These are phyloP conservation scores for Suillus clintonianus DNA, from an alignment of 768 basidiomycete species.

Conservation along the genomic window DNA sequence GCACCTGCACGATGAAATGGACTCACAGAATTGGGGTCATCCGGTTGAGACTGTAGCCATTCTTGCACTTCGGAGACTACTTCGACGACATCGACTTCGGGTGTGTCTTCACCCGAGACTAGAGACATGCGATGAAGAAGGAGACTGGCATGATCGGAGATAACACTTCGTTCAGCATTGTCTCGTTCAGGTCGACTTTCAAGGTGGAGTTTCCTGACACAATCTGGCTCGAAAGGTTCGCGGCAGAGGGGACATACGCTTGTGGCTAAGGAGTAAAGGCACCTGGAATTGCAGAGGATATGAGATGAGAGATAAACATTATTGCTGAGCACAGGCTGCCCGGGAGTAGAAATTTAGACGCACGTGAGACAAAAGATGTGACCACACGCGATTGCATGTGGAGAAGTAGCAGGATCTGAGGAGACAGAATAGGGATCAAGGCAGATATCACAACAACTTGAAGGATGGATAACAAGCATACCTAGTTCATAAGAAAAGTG, in stretches of 20 bases:
- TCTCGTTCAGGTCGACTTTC: slow-evolving; percentile 41
- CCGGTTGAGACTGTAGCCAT: slow-evolving; percentile 48
- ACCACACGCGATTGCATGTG: slow-evolving; percentile 75
- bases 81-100: slow-evolving; percentile 35
- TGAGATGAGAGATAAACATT: background rate
- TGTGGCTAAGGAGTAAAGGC: slow-evolving; percentile 52
- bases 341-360: slow-evolving; percentile 29
- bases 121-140: slow-evolving; percentile 37
- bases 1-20: slow-evolving; percentile 1
- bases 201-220: slow-evolving; percentile 66
- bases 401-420: slow-evolving; percentile 49
- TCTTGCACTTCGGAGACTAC: slow-evolving; percentile 49
- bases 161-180: slow-evolving; percentile 38
- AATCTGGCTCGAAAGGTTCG: slow-evolving; percentile 53
- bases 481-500: slow-evolving; percentile 23
- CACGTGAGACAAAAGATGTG: slow-evolving; percentile 74
- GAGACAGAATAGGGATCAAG: slow-evolving; percentile 58
- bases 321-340: background rate
- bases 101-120: slow-evolving; percentile 31
- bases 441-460: slow-evolving; percentile 77
- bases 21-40: slow-evolving; percentile 40
- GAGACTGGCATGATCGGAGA: slow-evolving; percentile 40
- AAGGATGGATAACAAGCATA: slow-evolving; percentile 66
- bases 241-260: slow-evolving; percentile 68
- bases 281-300: slow-evolving; percentile 38